Evolutionary conservation across 1,284 basidiomycete species (phyloP), one percentile per base, ranked within the genome.

Genomic region (Vanrija humicola): DNA sequence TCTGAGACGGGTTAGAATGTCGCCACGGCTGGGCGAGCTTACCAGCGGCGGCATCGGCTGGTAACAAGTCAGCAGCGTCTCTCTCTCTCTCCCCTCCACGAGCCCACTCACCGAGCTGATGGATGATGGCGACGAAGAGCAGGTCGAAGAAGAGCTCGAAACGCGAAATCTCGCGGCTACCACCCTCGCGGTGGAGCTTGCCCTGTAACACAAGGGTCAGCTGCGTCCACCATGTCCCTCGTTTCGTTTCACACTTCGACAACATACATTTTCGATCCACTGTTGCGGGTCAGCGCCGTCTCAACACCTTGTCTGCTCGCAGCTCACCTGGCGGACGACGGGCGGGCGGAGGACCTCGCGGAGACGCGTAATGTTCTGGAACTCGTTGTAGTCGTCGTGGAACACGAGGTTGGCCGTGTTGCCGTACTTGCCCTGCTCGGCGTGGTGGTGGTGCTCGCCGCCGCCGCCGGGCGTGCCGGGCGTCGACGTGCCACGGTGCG

Each of bases 141-240:
- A 78, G 62, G 55, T 78, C 77, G 52, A 78, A 77, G 65, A 78
- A 78, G 12, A 78, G 69, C 63, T 78, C 74, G 51, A 77, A 69
- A 48, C 58, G 72, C 3, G 66, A 61, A 3, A 64, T 52, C 42
- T 68, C 66, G 15, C 67, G 56, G n/a, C 61, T 48, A 0, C 52
- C 50, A 1, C 58, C 48, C 50, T 72, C 69, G 38, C 69, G 63
- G 48, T 68, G 60, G 1, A 69, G 58, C 38, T 64, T 64, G 39
- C 66, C 66, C 40, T 63, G 21, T 23, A 34, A 10, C 6, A 10
- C 6, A 6, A 6, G 6, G 29, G 29, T 34, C 10, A 34, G 26
- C 19, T 29, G 14, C 19, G n/a, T 42, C 19, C n/a, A 21, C 6
- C n/a, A n/a, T n/a, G n/a, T 42, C n/a, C 5, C n/a, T 10, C 19